A percentile compares a stretch with the other conserved stretches of the same genome.
Evolutionary conservation across 805 yeast species (phyloP).

Genomic region (Cephaloascus albidus): DNA sequence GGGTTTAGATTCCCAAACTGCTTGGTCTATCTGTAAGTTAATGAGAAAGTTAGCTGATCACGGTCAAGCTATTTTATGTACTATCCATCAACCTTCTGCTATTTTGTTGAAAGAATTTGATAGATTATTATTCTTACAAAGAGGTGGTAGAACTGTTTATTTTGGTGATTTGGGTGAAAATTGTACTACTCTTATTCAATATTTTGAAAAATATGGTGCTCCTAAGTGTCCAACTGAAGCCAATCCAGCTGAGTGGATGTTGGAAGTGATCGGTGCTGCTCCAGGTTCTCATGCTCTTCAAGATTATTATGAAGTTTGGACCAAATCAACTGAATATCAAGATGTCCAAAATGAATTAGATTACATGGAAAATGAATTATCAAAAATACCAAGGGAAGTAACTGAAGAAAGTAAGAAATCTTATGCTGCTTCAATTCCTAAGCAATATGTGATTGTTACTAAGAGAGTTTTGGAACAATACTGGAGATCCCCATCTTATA

Average conservation of each 20-base stretch:
- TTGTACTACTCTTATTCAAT: slow-evolving; percentile 47
- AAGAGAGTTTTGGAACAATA: slow-evolving; percentile 16
- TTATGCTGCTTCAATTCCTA: slow-evolving; percentile 22
- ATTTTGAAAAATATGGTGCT: slow-evolving; percentile 61
- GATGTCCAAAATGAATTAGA: slow-evolving; percentile 53
- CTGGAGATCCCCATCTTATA: slow-evolving; percentile 22
- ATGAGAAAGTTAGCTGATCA: slow-evolving; percentile 29
- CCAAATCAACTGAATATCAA: slow-evolving; percentile 51
- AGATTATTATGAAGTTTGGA: slow-evolving; percentile 74
- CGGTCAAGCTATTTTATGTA: slow-evolving; percentile 34
- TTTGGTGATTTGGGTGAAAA: slow-evolving; percentile 66
- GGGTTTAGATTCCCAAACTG: slow-evolving; percentile 33
- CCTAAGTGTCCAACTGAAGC: slow-evolving; percentile 58
- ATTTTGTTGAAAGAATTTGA: slow-evolving; percentile 71
- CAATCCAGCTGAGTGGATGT: slow-evolving; percentile 90
- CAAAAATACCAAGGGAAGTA: slow-evolving; percentile 20
- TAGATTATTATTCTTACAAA: slow-evolving; percentile 57
- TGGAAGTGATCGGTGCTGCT: slow-evolving; percentile 77
- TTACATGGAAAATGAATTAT: slow-evolving; percentile 52
- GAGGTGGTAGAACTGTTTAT: slow-evolving; percentile 68
- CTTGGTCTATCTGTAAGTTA: slow-evolving; percentile 31
- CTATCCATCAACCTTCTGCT: slow-evolving; percentile 85
- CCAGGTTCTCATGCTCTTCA: slow-evolving; percentile 69
- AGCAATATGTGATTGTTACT: slow-evolving; percentile 27
- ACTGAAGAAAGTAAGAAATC: slow-evolving; percentile 20